Evolutionary conservation across 345 rosid species (phyloP).

Genomic region (Sonneratia alba): DNA sequence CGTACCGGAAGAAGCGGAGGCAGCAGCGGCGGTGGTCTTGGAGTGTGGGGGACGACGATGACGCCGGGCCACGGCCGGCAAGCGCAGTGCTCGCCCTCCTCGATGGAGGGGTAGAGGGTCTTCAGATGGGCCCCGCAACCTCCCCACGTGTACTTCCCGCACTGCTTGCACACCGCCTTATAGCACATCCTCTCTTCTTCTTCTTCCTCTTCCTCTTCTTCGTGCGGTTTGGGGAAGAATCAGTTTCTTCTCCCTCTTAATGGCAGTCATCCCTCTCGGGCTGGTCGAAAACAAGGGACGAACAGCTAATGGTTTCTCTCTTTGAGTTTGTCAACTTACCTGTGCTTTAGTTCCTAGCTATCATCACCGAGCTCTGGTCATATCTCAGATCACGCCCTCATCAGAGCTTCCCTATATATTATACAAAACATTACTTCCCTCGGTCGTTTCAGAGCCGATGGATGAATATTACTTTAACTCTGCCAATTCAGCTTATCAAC

Average conservation of each 20-base stretch:
- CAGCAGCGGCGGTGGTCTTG: conserved; percentile 1
- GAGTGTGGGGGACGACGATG: conserved; percentile 9
- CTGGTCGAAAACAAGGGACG: background rate
- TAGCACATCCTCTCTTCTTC: conserved; percentile 26
- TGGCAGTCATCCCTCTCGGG: background rate
- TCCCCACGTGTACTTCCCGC: conserved; percentile 33
- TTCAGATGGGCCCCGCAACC: conserved; percentile 46
- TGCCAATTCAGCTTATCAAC: too few relatives aligned
- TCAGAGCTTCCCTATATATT: background rate
- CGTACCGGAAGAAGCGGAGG: conserved; percentile 8
- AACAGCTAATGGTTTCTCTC: background rate
- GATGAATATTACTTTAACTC: too few relatives aligned
- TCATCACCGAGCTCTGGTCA: background rate
- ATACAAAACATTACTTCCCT: background rate
- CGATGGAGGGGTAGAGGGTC: conserved; percentile 31
- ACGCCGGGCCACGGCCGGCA: conserved; percentile 55
- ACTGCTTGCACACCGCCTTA: conserved; percentile 36
- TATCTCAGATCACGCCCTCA: background rate
- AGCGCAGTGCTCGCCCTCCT: conserved; percentile 40
- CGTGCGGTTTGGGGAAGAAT: background rate
- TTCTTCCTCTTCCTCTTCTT: background rate
- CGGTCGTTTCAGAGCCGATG: background rate
- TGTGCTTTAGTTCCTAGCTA: background rate
- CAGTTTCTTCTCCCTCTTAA: background rate
- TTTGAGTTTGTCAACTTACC: background rate